Conservation (phyloP, 2,329 filamentous ascomycete species). For the Drechslerella dactyloides region DNA sequence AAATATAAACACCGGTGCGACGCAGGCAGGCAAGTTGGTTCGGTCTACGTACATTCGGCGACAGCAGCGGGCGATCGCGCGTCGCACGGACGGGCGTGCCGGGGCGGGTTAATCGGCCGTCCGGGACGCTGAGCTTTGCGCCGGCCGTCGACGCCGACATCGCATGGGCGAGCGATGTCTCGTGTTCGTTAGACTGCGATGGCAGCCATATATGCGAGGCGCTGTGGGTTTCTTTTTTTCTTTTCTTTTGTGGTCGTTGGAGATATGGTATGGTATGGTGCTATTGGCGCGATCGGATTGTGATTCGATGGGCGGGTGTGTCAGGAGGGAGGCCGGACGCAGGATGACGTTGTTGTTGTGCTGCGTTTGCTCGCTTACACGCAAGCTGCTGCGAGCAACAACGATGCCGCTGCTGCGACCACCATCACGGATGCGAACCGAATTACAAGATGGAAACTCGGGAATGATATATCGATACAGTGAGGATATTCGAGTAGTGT, state of each 20-base stretch:
- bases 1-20: not conserved
- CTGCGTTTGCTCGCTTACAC: constrained; percentile 31
- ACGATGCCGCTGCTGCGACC: too few relatives aligned
- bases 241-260: too few relatives aligned
- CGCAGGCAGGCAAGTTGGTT: not conserved
- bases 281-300: not conserved
- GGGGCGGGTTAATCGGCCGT: constrained; percentile 23
- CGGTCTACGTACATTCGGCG: constrained; percentile 49
- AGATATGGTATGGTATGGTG: not conserved
- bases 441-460: not conserved
- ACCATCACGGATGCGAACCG: too few relatives aligned
- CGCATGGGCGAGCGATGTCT: constrained; percentile 42
- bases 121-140: constrained; percentile 30
- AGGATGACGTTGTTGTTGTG: constrained; percentile 31
- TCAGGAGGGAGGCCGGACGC: constrained; percentile 28
- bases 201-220: constrained; percentile 26
- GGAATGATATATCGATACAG: too few relatives aligned
- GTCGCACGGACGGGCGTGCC: constrained; percentile 40
- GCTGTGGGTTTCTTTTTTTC: too few relatives aligned
- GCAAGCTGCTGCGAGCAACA: too few relatives aligned
- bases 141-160: constrained; percentile 48
- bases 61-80: constrained; percentile 51
- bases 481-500: constrained; percentile 17
- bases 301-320: constrained; percentile 3
- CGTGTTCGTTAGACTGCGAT: constrained; percentile 14